Evolutionary conservation across 108 stramenopile genomes (phyloP).

Genomic region (Skeletonema marinoi): DNA sequence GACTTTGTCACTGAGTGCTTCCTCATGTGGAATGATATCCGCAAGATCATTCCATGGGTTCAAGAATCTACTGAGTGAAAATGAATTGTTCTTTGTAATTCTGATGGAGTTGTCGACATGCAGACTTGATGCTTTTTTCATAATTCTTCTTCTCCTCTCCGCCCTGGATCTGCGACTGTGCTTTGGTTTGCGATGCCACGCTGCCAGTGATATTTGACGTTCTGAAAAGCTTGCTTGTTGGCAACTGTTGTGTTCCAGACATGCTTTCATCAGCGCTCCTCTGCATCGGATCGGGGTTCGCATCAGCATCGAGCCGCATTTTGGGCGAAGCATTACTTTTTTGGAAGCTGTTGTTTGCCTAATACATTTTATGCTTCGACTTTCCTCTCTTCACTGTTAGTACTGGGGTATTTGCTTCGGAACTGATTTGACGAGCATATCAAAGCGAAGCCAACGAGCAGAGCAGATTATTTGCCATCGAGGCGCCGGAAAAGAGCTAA

Average conservation of each 20-base stretch:
- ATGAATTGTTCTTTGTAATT: background rate
- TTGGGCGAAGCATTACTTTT: too few species aligned
- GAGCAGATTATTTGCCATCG: too few species aligned
- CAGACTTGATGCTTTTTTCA: background rate
- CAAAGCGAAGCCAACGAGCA: too few species aligned
- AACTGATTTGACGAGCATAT: too few species aligned
- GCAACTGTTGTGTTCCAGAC: background rate
- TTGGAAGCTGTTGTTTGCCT: too few species aligned
- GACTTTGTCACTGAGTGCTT: constrained; percentile 30
- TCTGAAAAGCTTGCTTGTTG: background rate
- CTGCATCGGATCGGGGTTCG: background rate
- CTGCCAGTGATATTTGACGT: constrained; percentile 3
- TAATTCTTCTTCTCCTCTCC: background rate
- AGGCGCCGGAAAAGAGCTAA: too few species aligned
- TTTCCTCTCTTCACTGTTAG: too few species aligned
- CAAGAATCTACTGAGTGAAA: constrained; percentile 25
- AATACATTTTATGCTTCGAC: too few species aligned
- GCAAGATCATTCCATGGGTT: constrained; percentile 40
- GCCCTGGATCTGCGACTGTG: background rate
- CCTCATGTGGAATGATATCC: constrained; percentile 18
- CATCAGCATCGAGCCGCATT: too few species aligned
- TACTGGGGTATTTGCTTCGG: too few species aligned
- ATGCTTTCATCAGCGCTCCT: too few species aligned
- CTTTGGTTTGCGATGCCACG: background rate
- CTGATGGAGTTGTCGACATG: background rate